A percentile compares a stretch with the other conserved stretches of the same genome.
Evolutionary conservation across 306 rosid genomes (phyloP).

Genomic region (Sphenostylis stenocarpa): DNA sequence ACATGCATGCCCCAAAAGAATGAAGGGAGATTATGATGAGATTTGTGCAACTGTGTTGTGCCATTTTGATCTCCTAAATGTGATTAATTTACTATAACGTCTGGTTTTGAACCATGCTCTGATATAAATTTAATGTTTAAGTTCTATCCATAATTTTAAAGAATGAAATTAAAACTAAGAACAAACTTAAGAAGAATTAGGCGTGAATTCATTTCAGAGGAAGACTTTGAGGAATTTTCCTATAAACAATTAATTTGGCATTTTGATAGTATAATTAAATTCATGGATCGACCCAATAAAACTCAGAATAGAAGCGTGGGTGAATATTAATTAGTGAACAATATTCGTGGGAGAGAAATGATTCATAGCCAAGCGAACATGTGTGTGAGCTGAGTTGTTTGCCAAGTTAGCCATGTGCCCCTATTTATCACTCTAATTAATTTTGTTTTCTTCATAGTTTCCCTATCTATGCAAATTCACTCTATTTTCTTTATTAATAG

Average conservation of each 20-base stretch:
- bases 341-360: not conserved
- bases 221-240: not conserved
- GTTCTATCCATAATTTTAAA: not conserved
- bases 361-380: conserved; percentile 9
- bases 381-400: not conserved
- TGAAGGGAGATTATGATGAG: too few species aligned
- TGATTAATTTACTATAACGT: not conserved
- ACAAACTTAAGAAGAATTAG: too few species aligned
- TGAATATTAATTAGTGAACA: not conserved
- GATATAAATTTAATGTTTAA: not conserved
- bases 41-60: too few species aligned
- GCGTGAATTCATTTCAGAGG: not conserved
- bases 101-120: not conserved
- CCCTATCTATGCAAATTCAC: not conserved
- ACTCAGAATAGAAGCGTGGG: not conserved
- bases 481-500: too few species aligned
- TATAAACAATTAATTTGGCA: not conserved
- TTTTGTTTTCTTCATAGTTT: not conserved
- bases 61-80: too few species aligned
- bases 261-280: not conserved
- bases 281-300: conserved; percentile 25
- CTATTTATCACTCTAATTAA: not conserved
- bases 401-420: not conserved
- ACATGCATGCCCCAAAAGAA: not conserved
- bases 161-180: not conserved